A percentile compares a stretch with the other conserved stretches of the same genome.
phyloP scores from a whole-genome alignment of 192 early-diverging fungal genomes.

The Rhizoclosmatium globosum region DNA sequence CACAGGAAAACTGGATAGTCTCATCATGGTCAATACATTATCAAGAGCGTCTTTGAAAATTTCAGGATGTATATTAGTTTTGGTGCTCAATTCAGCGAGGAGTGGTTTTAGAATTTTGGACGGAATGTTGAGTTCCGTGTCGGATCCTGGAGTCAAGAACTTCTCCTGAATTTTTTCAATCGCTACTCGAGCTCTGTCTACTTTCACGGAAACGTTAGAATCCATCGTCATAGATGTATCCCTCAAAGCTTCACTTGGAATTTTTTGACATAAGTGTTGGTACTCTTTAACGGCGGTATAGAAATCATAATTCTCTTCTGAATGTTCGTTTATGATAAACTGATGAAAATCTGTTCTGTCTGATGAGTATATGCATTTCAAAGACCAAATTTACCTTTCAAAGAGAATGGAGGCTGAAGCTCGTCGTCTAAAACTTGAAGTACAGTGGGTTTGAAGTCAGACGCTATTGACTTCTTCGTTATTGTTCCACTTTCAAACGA shows the following conservation, averaged over 20 bases:
- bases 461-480: neutral
- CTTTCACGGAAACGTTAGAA: neutral
- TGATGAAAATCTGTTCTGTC: slow-evolving; percentile 10
- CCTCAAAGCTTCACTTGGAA: neutral
- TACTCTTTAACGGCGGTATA: slow-evolving; percentile 20
- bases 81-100: slow-evolving; percentile 10
- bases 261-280: slow-evolving; percentile 12
- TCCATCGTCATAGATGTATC: neutral
- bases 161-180: slow-evolving; percentile 25
- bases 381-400: neutral
- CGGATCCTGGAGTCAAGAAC: slow-evolving; percentile 28
- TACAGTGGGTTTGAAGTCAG: slow-evolving; percentile 15
- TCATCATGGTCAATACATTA: slow-evolving; percentile 41
- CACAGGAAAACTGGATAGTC: slow-evolving; percentile 43
- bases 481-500: no score
- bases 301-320: slow-evolving; percentile 33
- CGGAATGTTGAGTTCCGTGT: slow-evolving; percentile 45
- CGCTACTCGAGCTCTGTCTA: neutral
- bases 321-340: slow-evolving; percentile 26
- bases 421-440: slow-evolving; percentile 22
- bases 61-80: slow-evolving; percentile 41
- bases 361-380: neutral
- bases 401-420: slow-evolving; percentile 10
- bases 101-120: slow-evolving; percentile 31
- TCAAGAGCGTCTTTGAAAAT: slow-evolving; percentile 42